Percentiles rank a stretch among this genome's conserved stretches.
Conservation (phyloP, 495 filamentous ascomycete genomes). For the Xylaria telfairii region DNA sequence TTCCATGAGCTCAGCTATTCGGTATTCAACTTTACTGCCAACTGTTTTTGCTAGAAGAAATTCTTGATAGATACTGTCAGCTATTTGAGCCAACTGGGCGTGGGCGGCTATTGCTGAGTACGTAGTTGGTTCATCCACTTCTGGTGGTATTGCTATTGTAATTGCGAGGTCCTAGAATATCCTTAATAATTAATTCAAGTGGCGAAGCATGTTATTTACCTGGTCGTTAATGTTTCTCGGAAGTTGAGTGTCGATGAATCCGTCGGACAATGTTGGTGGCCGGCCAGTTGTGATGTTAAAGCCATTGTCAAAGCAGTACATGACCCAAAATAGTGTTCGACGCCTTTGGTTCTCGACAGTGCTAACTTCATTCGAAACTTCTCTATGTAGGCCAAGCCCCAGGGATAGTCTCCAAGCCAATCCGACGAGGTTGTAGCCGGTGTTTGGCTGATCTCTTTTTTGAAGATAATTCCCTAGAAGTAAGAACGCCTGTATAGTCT, state of each 20-base stretch:
- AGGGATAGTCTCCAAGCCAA: constrained; percentile 53
- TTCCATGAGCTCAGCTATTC: constrained; percentile 4
- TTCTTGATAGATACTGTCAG: constrained; percentile 21
- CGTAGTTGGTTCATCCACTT: background rate
- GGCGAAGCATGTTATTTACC: background rate
- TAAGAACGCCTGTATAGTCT: constrained; percentile 54
- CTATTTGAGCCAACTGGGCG: constrained; percentile 20
- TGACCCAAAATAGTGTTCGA: constrained; percentile 41
- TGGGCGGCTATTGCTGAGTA: constrained; percentile 22
- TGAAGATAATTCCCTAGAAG: constrained; percentile 61
- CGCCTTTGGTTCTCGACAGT: constrained; percentile 2
- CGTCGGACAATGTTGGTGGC: constrained; percentile 34
- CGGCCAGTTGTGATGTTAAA: constrained; percentile 42
- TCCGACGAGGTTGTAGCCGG: constrained; percentile 57
- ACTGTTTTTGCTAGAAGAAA: constrained; percentile 12
- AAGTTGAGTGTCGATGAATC: constrained; percentile 35
- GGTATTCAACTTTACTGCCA: constrained; percentile 4
- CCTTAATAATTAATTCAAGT: background rate
- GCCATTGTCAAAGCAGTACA: constrained; percentile 44
- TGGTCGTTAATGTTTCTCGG: constrained; percentile 24
- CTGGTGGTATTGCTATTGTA: background rate
- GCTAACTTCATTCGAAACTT: constrained; percentile 30
- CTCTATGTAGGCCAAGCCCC: constrained; percentile 53
- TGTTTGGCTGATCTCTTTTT: constrained; percentile 63
- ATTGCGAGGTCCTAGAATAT: background rate